Conservation (phyloP, 164 flowering plant genomes). For the Cinnamomum micranthum region DNA sequence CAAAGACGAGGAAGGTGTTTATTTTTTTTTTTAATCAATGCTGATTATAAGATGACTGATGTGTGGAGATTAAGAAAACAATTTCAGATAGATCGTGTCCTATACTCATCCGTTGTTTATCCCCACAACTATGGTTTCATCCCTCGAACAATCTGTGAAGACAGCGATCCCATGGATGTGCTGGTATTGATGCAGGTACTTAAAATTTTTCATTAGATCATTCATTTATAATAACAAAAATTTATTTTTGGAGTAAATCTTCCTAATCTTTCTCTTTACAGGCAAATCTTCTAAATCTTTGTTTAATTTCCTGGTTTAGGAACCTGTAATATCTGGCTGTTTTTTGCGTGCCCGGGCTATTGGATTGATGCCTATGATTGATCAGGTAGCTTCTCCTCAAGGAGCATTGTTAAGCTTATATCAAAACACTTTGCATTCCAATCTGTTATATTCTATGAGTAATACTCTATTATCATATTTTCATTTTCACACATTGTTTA, state of each 20-base stretch:
- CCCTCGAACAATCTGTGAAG: conserved; percentile 84
- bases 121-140: conserved; percentile 96
- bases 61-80: neutral
- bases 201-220: neutral
- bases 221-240: too few relatives aligned
- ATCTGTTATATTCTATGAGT: neutral
- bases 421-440: neutral
- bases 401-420: neutral
- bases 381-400: conserved; percentile 46
- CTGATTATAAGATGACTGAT: neutral
- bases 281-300: neutral
- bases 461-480: neutral
- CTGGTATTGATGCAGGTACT: conserved; percentile 86
- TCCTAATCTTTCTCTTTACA: neutral
- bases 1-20: too few relatives aligned
- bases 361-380: conserved; percentile 94
- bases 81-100: conserved; percentile 75
- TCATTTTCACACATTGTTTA: neutral
- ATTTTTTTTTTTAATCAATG: too few relatives aligned
- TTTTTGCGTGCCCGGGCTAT: conserved; percentile 90
- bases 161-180: conserved; percentile 93
- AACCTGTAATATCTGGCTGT: conserved; percentile 75
- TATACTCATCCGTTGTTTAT: conserved; percentile 90
- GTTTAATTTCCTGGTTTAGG: conserved; percentile 34
- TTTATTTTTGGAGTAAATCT: too few relatives aligned